Base-by-base conservation (phyloP, 2,329 filamentous ascomycete genomes). In the Pseudopithomyces chartarum region DNA sequence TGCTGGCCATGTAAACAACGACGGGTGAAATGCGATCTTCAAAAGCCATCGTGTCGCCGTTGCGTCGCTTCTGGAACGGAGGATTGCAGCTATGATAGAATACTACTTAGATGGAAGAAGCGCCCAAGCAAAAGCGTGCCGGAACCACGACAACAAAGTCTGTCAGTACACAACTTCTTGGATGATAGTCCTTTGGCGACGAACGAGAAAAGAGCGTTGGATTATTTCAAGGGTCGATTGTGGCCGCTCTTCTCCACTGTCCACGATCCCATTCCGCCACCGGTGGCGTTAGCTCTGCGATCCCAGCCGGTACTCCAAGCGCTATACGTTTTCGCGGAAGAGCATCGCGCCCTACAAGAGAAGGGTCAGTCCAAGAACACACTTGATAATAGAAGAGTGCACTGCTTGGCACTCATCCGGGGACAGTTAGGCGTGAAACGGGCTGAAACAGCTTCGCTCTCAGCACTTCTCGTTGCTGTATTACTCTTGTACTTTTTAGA, bases 401-500 rank as follows among this genome's bases (percentile, higher is more conserved):
- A 62, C 33, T 61, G 60, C 42, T 39, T 62, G 29, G 43, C 58
- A 12, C 38, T 48, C 15, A 55, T 62, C n/a, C 55, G 60, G 19
- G 56, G 34, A 7, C 49, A 62, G 20, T 45, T 62, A 40, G 54
- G 53, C n/a, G 19, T 29, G 17, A 42, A 50, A 17, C 26, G 51
- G 7, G 26, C 40, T 12, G 56, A 59, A 34, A 32, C 39, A 39
- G 43, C 33, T 32, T 38, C 46, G 26, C 56, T 62, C 23, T 55
- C 55, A 20, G 48, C 58, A 19, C 58, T 62, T 20, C 38, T 62
- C 17, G 50, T 61, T 7, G 60, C 60, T 8, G 60, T 62, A 7
- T 29, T 62, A 20, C 54, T 62, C 20, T 45, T 62, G 13, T 62
- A 62, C 43, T 62, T 62, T 32, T 36, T 59, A 6, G 60, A 62